These are phyloP conservation scores for Pythium apleroticum DNA, from an alignment of 352 stramenopile species.

Conservation along the genomic window DNA sequence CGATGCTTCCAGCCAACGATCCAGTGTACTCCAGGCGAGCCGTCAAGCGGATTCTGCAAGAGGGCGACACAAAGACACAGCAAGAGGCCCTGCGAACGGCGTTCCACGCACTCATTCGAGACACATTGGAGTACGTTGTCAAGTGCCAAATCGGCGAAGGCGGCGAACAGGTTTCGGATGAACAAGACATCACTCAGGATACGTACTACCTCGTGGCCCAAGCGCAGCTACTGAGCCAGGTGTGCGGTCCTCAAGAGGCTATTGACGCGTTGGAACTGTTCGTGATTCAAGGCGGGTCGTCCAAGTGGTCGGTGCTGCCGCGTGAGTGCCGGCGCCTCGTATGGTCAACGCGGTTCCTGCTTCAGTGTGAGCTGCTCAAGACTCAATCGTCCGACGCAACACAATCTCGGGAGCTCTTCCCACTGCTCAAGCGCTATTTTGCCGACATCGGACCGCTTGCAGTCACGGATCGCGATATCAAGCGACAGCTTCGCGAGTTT, in stretches of 20 bases:
- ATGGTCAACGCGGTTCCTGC: constrained; percentile 13
- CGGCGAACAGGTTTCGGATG: constrained; percentile 2
- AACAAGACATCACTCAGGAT: constrained; percentile 25
- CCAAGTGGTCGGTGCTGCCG: constrained; percentile 6
- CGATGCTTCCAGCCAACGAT: constrained; percentile 12
- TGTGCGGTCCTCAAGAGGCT: constrained; percentile 6
- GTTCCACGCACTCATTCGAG: constrained; percentile 9
- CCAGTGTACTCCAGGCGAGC: constrained; percentile 15
- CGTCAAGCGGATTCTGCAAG: constrained; percentile 5
- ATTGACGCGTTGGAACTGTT: constrained; percentile 17
- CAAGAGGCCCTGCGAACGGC: neutral
- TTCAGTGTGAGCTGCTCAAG: constrained; percentile 18
- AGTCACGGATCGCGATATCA: neutral
- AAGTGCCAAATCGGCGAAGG: constrained; percentile 4
- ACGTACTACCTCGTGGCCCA: constrained; percentile 21
- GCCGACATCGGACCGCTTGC: constrained; percentile 5
- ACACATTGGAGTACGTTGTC: constrained; percentile 14
- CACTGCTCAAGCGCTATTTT: constrained; percentile 16
- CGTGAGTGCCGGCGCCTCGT: constrained; percentile 18
- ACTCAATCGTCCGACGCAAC: neutral
- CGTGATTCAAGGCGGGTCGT: constrained; percentile 12
- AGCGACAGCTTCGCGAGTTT: neutral
- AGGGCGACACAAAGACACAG: neutral
- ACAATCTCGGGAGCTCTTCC: constrained; percentile 6
- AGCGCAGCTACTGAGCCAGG: constrained; percentile 17